Evolutionary conservation across 306 rosid genomes (phyloP).

Genomic region (Gastrolobium villosum): DNA sequence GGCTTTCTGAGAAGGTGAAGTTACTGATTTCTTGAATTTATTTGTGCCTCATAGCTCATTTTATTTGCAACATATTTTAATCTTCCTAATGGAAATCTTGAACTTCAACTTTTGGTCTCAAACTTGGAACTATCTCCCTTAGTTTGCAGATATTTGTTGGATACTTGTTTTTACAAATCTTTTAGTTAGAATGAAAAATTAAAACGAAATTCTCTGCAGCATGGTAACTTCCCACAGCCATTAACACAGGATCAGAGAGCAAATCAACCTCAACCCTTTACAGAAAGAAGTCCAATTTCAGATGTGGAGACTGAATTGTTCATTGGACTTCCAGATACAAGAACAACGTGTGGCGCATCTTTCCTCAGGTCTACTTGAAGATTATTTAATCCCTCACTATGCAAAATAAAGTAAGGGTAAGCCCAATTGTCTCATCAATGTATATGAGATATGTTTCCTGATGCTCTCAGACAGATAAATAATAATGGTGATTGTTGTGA

Average conservation of each 20-base stretch:
- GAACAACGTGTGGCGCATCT: no score
- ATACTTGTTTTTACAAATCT: neutral
- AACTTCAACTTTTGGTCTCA: neutral
- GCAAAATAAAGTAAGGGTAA: conserved; percentile 20
- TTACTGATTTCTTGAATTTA: neutral
- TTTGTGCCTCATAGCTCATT: neutral
- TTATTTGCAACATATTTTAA: neutral
- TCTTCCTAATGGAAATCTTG: neutral
- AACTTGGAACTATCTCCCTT: neutral
- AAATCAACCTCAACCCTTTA: conserved; percentile 25
- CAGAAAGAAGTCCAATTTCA: conserved; percentile 64
- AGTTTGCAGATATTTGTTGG: neutral
- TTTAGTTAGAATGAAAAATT: conserved; percentile 16
- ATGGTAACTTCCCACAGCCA: conserved; percentile 34
- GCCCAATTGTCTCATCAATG: conserved; percentile 31
- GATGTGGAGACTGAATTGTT: conserved; percentile 84
- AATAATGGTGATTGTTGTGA: neutral
- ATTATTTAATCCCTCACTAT: neutral
- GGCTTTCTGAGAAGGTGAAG: conserved; percentile 69
- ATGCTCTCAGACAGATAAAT: conserved; percentile 25
- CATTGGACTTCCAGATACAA: conserved; percentile 25
- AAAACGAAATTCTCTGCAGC: conserved; percentile 52
- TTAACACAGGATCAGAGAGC: conserved; percentile 35
- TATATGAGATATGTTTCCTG: neutral
- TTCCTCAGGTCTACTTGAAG: neutral